Conservation (phyloP, 2,329 filamentous ascomycete species). For the Colletotrichum trifolii region DNA sequence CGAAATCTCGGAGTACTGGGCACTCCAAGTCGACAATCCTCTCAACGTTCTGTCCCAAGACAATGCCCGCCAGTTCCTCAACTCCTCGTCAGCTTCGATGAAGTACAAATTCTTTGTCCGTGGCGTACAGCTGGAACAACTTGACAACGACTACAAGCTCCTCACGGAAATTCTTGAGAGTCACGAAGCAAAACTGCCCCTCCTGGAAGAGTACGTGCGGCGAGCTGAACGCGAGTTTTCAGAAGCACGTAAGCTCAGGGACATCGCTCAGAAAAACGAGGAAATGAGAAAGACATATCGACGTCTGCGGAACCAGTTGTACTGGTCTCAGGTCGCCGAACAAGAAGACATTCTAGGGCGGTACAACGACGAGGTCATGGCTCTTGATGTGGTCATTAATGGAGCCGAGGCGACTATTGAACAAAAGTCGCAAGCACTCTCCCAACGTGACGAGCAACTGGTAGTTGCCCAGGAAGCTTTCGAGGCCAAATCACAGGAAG, state of each 20-base stretch:
- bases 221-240: slow-evolving; percentile 65
- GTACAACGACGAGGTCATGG: slow-evolving; percentile 41
- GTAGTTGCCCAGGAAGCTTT: slow-evolving; percentile 7
- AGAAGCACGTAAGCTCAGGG: slow-evolving; percentile 40
- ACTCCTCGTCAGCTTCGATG: slow-evolving; percentile 80
- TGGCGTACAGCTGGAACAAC: slow-evolving; percentile 90
- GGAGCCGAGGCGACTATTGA: slow-evolving; percentile 56
- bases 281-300: slow-evolving; percentile 66
- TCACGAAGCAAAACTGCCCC: slow-evolving; percentile 71
- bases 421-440: slow-evolving; percentile 52
- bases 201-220: slow-evolving; percentile 71
- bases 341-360: slow-evolving; percentile 69
- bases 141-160: slow-evolving; percentile 90
- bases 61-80: slow-evolving; percentile 92
- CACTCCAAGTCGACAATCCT: slow-evolving; percentile 94
- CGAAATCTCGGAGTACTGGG: slow-evolving; percentile 92
- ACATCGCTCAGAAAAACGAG: slow-evolving; percentile 49
- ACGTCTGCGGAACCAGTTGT: slow-evolving; percentile 72
- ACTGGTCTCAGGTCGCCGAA: slow-evolving; percentile 89
- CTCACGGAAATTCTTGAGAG: slow-evolving; percentile 83
- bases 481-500: slow-evolving; percentile 16
- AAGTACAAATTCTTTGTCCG: slow-evolving; percentile 98
- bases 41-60: slow-evolving; percentile 97
- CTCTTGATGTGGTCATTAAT: slow-evolving; percentile 49
- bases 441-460: slow-evolving; percentile 28